phyloP scores from a whole-genome alignment of 192 early-diverging fungal species.

The Coemansia sp. region DNA sequence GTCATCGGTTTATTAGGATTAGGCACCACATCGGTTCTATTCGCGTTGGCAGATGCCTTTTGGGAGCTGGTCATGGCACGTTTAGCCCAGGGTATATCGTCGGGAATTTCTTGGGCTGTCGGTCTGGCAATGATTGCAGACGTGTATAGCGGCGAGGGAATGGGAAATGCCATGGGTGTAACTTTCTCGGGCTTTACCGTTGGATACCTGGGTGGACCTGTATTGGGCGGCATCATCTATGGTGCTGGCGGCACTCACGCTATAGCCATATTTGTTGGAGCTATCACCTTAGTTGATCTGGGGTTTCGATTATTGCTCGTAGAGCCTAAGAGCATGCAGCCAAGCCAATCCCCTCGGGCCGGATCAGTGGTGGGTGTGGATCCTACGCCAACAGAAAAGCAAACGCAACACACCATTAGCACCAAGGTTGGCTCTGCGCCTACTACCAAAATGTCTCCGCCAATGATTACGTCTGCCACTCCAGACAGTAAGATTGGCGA shows the following conservation, averaged over 20 bases:
- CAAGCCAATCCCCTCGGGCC: slow-evolving; percentile 7
- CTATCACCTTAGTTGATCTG: slow-evolving; percentile 61
- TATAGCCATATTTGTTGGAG: slow-evolving; percentile 70
- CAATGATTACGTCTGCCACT: background rate
- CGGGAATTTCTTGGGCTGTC: slow-evolving; percentile 74
- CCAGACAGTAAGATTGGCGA: background rate
- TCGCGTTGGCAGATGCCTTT: slow-evolving; percentile 65
- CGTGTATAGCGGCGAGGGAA: slow-evolving; percentile 60
- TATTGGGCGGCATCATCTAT: slow-evolving; percentile 66
- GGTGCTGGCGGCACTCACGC: slow-evolving; percentile 65
- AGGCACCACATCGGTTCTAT: slow-evolving; percentile 61
- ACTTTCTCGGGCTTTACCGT: slow-evolving; percentile 66
- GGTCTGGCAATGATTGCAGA: slow-evolving; percentile 73
- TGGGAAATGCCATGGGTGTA: slow-evolving; percentile 73
- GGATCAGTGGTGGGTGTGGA: slow-evolving; percentile 1
- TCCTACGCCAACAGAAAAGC: slow-evolving; percentile 6
- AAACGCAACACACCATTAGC: background rate
- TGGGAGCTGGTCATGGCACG: slow-evolving; percentile 68
- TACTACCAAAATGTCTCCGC: background rate
- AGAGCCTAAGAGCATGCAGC: slow-evolving; percentile 53
- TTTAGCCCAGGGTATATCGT: slow-evolving; percentile 70
- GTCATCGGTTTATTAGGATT: slow-evolving; percentile 67
- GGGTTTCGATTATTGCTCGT: slow-evolving; percentile 61
- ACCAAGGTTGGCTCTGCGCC: background rate
- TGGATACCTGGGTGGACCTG: slow-evolving; percentile 69